Evolutionary conservation across 257 asterid genomes (phyloP), one percentile per base, ranked within the genome.

Genomic region (Solanum rostratum): DNA sequence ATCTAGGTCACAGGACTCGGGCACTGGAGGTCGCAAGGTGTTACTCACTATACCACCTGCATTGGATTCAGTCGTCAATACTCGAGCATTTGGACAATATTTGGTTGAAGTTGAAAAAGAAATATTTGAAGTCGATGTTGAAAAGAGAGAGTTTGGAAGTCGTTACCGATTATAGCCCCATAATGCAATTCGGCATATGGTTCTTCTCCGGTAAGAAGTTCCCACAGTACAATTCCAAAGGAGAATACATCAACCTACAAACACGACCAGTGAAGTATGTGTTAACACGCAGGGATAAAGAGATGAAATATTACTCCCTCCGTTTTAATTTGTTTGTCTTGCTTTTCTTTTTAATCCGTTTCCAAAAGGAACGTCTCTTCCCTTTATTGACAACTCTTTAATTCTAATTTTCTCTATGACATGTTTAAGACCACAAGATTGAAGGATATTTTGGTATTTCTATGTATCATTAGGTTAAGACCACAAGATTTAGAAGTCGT

Each of bases 171-270:
- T 59, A 97, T 95, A 74, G 99, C 97, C 30, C 99, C 99, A 55
- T 95, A 97, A 89, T 97, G 99, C 91, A 97, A 89, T 83, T 95
- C 97, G 2, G 97, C 91, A 20, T 97, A 97, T 9, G 99, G 99
- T 87, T 97, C 99, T 84, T 95, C 98, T 49, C 99, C 97, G 0
- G 99, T 97, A 27, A 97, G 95, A 84, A 97, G 97, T 89, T 97
- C 99, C 99, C 99, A 97, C 99, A 97, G 92, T 52, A 95, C 99
- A 15, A 97, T 95, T 83, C 99, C 99, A 85, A 89, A 97, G 30
- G 99, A 97, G 50, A 93, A 97, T 46, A 97, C 98, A 83, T 97
- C 99, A 62, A 97, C 99, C 99, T 97, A 88, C 20, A 33, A 79
- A 84, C 12, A 37, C 82, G 9, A 49, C 63, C 62, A 39, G 68